These are phyloP conservation scores for Ophioceras dolichostomum DNA, from an alignment of 2,329 filamentous ascomycete genomes.

Conservation along the genomic window DNA sequence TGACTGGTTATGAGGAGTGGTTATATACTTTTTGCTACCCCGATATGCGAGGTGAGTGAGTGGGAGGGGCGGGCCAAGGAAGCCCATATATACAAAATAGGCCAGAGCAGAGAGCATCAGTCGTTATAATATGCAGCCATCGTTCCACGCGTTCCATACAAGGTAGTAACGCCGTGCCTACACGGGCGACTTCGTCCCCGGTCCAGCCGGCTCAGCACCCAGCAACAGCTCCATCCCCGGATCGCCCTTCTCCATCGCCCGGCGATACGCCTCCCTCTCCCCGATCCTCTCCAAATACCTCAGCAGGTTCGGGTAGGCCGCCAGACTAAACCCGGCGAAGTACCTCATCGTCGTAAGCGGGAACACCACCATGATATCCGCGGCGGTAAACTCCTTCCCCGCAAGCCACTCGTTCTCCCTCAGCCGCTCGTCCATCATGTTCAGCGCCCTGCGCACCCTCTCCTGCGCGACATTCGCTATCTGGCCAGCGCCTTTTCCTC, in stretches of 20 bases:
- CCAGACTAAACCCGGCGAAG: slow-evolving; percentile 31
- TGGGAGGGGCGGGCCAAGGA: no score
- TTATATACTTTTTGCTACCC: no score
- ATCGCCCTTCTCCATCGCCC: slow-evolving; percentile 35
- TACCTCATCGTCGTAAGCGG: slow-evolving; percentile 47
- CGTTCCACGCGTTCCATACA: no score
- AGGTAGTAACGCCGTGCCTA: no score
- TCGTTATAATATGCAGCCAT: no score
- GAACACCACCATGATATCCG: slow-evolving; percentile 53
- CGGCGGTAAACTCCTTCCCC: slow-evolving; percentile 48
- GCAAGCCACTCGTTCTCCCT: slow-evolving; percentile 38
- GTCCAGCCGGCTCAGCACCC: slow-evolving; percentile 15
- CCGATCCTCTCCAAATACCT: slow-evolving; percentile 31
- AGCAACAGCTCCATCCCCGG: slow-evolving; percentile 25
- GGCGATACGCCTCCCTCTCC: slow-evolving; percentile 29
- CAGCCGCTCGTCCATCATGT: slow-evolving; percentile 36
- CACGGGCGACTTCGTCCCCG: slow-evolving; percentile 2
- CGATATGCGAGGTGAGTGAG: no score
- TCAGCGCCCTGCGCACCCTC: slow-evolving; percentile 24
- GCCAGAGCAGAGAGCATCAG: no score
- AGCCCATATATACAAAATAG: no score
- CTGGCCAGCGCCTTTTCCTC: slow-evolving; percentile 15
- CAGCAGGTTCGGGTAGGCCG: slow-evolving; percentile 27
- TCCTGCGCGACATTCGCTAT: slow-evolving; percentile 17
- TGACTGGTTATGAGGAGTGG: no score